Evolutionary conservation across 352 stramenopile genomes (phyloP).

Genomic region (Globisporangium irregulare): DNA sequence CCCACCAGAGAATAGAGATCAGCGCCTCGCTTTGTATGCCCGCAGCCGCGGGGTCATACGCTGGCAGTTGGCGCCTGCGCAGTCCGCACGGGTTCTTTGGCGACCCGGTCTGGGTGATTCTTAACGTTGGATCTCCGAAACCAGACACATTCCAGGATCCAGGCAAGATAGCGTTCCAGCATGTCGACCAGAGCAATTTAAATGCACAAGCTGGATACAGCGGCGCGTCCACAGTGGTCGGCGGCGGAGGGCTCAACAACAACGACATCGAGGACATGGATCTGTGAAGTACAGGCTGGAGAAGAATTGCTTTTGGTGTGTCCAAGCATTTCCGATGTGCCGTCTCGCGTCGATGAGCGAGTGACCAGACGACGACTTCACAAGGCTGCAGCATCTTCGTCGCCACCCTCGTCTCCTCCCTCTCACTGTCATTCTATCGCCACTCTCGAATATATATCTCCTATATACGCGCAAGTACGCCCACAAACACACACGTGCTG

Average conservation of each 20-base stretch:
- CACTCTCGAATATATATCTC: neutral
- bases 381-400: neutral
- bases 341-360: neutral
- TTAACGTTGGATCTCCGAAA: conserved; percentile 48
- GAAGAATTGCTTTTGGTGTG: no score
- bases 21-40: conserved; percentile 57
- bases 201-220: neutral
- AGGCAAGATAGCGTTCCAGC: conserved; percentile 18
- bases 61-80: conserved; percentile 74
- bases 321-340: neutral
- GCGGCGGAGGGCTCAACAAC: conserved; percentile 12
- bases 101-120: conserved; percentile 73
- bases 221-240: conserved; percentile 9
- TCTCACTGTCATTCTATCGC: neutral
- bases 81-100: conserved; percentile 64
- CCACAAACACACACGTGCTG: neutral
- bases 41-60: conserved; percentile 49
- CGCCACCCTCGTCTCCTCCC: neutral
- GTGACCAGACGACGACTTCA: neutral
- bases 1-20: conserved; percentile 63
- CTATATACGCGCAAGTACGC: neutral
- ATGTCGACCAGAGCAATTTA: conserved; percentile 6
- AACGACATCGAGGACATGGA: conserved; percentile 23
- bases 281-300: conserved; percentile 1
- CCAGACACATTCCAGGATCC: conserved; percentile 23